These are phyloP conservation scores for Xerocomus potaroensis DNA, from an alignment of 768 basidiomycete genomes.

Conservation along the genomic window DNA sequence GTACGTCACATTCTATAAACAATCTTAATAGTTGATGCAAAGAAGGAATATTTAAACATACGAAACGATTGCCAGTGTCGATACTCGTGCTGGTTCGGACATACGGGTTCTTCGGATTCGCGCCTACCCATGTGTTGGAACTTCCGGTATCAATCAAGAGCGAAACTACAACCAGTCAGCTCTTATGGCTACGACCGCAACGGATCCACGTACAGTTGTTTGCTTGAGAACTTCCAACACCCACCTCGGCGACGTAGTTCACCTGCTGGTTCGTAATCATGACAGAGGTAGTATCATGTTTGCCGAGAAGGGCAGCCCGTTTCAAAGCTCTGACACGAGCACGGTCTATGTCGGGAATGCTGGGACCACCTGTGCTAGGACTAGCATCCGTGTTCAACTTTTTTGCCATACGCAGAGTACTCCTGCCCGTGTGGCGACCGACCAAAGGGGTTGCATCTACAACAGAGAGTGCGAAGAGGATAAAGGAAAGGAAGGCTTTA, in stretches of 20 bases:
- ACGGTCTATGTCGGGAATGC: conserved; percentile 16
- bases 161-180: conserved; percentile 13
- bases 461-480: neutral
- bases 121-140: conserved; percentile 29
- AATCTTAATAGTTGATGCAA: neutral
- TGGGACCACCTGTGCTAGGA: neutral
- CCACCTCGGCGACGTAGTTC: conserved; percentile 27
- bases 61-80: conserved; percentile 11
- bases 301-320: neutral
- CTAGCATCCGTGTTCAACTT: neutral
- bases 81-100: conserved; percentile 5
- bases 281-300: conserved; percentile 4
- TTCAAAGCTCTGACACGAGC: conserved; percentile 16
- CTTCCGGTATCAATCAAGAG: conserved; percentile 30
- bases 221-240: conserved; percentile 23
- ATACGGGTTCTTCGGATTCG: conserved; percentile 7
- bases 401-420: neutral
- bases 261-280: conserved; percentile 18
- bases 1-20: neutral
- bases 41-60: neutral
- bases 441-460: neutral
- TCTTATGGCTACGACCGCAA: no score
- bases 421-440: neutral
- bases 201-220: conserved; percentile 19
- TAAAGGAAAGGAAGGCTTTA: neutral